Base-by-base conservation (phyloP, 1,139 yeast genomes). In the Lodderomyces oxycetoniae region DNA sequence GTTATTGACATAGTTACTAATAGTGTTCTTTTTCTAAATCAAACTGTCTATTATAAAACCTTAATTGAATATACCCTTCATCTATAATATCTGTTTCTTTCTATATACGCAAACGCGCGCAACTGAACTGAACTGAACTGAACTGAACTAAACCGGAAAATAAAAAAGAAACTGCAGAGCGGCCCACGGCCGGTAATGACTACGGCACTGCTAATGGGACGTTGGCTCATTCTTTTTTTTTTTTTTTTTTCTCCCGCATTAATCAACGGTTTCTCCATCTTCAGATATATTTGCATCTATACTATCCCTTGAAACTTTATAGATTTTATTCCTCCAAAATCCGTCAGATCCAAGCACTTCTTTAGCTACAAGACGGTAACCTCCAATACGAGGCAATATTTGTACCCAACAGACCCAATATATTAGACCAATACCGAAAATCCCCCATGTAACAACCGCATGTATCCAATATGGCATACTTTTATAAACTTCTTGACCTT, bases 361-460 rank as follows among this genome's bases (percentile, higher is more conserved):
- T 46, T 70, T 71, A 10, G 70, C 64, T n/a, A 64, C 74, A 44
- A 85, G 61, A 25, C 59, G 61, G 60, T 84, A 84, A 11, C 76
- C 73, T 26, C 81, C 77, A 27, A 72, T 35, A 40, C 55, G 53
- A 25, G 95, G 94, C 43, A 81, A 55, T 1, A 81, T 37, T 42
- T 61, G 61, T 31, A 77, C 71, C 85, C 89, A 81, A 12, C 80
- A 55, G 6, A 77, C 41, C 86, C 89, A 86, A 61, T 84, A 85
- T 2, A 71, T 46, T 17, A 71, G 77, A 42, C 95, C 95, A 38
- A 79, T 55, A 5, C 67, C 84, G 47, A 86, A 81, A 30, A 86
- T 68, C 42, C 81, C 91, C 80, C 88, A 74, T 8, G 93, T 81
- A 15, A 83, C 87, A 33, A 84, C 94, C 50, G 89, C 79, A 55